Conservation (phyloP, 345 rosid species). For the Brassica cretica region DNA sequence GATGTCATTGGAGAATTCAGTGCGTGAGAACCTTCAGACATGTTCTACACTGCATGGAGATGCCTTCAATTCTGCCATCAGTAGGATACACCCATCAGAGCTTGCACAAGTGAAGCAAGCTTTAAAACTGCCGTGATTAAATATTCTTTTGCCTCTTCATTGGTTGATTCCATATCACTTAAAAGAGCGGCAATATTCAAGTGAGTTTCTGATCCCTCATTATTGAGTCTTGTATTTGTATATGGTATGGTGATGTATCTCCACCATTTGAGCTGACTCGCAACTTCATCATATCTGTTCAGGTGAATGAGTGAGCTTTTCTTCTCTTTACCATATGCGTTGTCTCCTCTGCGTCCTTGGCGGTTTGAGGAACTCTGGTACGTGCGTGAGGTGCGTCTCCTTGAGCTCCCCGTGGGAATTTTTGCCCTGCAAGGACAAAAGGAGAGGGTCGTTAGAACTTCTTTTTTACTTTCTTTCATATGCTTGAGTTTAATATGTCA, state of each 20-base stretch:
- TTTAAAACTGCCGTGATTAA: constrained; percentile 62
- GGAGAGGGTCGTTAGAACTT: not conserved
- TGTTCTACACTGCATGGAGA: constrained; percentile 91
- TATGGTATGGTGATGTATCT: constrained; percentile 1
- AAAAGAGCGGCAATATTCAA: constrained; percentile 23
- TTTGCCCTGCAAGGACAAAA: constrained; percentile 2
- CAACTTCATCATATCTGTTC: constrained; percentile 10
- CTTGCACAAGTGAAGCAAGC: constrained; percentile 88
- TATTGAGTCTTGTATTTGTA: not conserved
- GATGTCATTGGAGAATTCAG: constrained; percentile 72
- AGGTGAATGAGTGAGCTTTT: constrained; percentile 27
- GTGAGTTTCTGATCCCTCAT: constrained; percentile 29
- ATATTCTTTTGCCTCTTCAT: not conserved
- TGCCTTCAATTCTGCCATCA: constrained; percentile 70
- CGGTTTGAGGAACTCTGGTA: constrained; percentile 29
- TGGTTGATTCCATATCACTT: constrained; percentile 17
- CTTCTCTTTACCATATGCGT: constrained; percentile 14
- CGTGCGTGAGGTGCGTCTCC: constrained; percentile 26
- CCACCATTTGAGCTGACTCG: constrained; percentile 1
- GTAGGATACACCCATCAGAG: constrained; percentile 84
- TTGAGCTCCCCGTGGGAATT: constrained; percentile 14
- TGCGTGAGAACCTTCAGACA: constrained; percentile 81
- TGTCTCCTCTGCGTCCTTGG: constrained; percentile 24
- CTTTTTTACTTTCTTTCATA: not conserved
- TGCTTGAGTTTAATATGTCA: constrained; percentile 12